These are phyloP conservation scores for Balamuthia mandrillaris DNA, from an alignment of 208 protist species.

Conservation along the genomic window DNA sequence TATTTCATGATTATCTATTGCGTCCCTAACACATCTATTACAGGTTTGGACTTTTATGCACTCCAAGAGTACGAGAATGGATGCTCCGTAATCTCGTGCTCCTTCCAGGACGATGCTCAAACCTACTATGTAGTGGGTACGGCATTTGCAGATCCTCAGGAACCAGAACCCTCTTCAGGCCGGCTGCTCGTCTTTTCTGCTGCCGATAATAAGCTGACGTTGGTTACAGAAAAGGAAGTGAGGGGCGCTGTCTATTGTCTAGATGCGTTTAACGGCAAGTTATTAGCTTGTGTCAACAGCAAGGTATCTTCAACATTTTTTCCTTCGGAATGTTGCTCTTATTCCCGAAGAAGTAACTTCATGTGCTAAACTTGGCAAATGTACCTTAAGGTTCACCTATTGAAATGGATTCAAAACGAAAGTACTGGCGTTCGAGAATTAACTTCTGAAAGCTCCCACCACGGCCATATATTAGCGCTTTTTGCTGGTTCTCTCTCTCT, in stretches of 20 bases:
- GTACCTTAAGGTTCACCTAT: too few relatives aligned
- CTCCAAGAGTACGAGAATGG: conserved; percentile 53
- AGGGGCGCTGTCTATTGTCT: conserved; percentile 59
- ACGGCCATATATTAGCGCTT: conserved; percentile 66
- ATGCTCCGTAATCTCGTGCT: conserved; percentile 34
- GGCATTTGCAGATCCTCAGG: conserved; percentile 49
- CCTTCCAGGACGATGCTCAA: conserved; percentile 17
- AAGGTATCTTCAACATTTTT: too few relatives aligned
- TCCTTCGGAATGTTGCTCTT: too few relatives aligned
- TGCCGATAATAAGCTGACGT: conserved; percentile 14
- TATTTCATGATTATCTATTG: too few relatives aligned
- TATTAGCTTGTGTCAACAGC: conserved; percentile 66
- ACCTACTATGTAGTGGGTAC: conserved; percentile 71
- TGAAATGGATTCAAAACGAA: not conserved
- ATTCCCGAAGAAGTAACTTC: too few relatives aligned
- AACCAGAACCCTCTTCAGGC: conserved; percentile 56
- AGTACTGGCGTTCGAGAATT: conserved; percentile 30
- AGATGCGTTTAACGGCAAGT: conserved; percentile 49
- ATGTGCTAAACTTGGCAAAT: too few relatives aligned
- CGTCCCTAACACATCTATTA: too few relatives aligned
- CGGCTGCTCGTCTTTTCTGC: conserved; percentile 66
- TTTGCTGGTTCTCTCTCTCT: too few relatives aligned
- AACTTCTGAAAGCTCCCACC: conserved; percentile 39
- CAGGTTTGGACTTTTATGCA: not conserved
- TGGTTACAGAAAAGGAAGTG: conserved; percentile 19